Base-by-base conservation (phyloP, 768 basidiomycete species). In the Leccinum arenicola region DNA sequence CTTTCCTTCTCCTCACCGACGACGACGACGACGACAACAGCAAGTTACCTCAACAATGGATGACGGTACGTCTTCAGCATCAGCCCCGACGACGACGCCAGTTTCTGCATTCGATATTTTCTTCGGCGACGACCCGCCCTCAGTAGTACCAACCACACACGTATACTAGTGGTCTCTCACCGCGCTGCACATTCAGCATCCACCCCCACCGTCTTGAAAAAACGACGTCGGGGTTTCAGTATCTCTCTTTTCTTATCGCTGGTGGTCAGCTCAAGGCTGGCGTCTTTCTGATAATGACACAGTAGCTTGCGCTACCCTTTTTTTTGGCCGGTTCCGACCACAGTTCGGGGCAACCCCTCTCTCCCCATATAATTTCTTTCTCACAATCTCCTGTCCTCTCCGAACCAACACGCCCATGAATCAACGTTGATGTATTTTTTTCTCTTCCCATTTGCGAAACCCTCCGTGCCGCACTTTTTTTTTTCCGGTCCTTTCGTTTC, bases 11-110 rank as follows among this genome's bases (percentile, higher is more conserved):
- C 53, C 31, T 58, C 49, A 21, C 33, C 52, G 45, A 59, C 63
- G 38, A 54, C 65, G 54, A 25, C 63, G 53, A 57, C 71, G 52
- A 57, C 71, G 60, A 33, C 73, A 68, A 67, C 43, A 45, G 11
- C 25, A 73, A 70, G 60, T 57, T 55, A 66, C 52, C 50, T 65
- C 78, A 78, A 74, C 72, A 68, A 80, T 80, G 79, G 79, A 80
- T 81, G 80, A 89, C 85, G 87, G 87, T 89, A 89, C 87, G 87
- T 89, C 78, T 73, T 81, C 87, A 88, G 80, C 87, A 86, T 86
- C 84, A 82, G 78, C 85, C 77, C 79, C 86, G 79, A 76, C 85
- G 75, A 77, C 86, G 72, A 74, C 76, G 78, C 78, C 84, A 73
- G 79, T 73, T 75, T 76, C 76, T 78, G 66, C 74, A 69, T 73